phyloP scores from a whole-genome alignment of 495 filamentous ascomycete genomes.

The Aspergillus nidulans region DNA sequence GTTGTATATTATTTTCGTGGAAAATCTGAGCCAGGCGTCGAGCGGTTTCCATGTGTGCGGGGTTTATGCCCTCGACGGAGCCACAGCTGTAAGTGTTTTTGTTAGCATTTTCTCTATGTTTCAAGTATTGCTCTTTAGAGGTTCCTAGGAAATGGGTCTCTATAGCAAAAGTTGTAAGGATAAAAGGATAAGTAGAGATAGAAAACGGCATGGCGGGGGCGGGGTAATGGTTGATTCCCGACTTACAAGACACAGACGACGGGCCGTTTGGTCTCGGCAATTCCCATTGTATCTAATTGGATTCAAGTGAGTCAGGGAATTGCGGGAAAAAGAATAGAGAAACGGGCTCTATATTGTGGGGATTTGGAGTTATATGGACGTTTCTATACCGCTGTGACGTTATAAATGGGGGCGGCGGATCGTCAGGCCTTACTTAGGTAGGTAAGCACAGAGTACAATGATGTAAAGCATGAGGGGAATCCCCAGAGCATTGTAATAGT shows the following conservation, averaged over 20 bases:
- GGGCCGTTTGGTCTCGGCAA: conserved; percentile 36
- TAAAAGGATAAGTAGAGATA: background rate
- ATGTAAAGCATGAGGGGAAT: background rate
- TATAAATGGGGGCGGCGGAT: background rate
- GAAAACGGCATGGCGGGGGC: conserved; percentile 4
- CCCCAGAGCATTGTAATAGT: background rate
- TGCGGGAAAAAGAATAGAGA: background rate
- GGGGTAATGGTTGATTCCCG: conserved; percentile 3
- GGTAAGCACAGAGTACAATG: background rate
- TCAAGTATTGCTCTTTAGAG: background rate
- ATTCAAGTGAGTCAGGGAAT: background rate
- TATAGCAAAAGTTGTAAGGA: background rate
- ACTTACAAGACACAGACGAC: conserved; percentile 81
- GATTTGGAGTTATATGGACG: background rate
- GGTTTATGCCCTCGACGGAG: conserved; percentile 63
- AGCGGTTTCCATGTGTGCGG: conserved; percentile 69
- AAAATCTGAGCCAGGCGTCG: conserved; percentile 70
- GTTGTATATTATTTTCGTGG: conserved; percentile 65
- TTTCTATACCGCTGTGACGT: background rate
- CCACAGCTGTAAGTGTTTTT: conserved; percentile 55
- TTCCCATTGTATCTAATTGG: conserved; percentile 21
- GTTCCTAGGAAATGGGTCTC: background rate
- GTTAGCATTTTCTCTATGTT: conserved; percentile 11
- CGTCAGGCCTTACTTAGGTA: background rate
- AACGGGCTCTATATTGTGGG: background rate